These are phyloP conservation scores for Moniliella sp. DNA, from an alignment of 1,284 basidiomycete genomes.

Conservation along the genomic window DNA sequence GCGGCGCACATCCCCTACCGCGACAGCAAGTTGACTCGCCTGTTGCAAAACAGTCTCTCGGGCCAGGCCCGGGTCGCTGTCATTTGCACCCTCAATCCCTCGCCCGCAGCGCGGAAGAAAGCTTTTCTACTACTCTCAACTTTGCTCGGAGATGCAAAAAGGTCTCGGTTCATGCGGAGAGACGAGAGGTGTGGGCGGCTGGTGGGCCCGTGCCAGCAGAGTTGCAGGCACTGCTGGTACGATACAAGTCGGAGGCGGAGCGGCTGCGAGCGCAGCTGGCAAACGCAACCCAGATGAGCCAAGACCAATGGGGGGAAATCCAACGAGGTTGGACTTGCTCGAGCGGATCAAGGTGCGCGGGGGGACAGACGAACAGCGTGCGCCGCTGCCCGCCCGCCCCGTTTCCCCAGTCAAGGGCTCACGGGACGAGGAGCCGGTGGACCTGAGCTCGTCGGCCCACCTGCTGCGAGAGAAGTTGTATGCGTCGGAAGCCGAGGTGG, in stretches of 20 bases:
- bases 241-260: conserved; percentile 21
- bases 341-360: conserved; percentile 19
- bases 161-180: conserved; percentile 56
- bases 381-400: conserved; percentile 5
- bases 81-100: conserved; percentile 56
- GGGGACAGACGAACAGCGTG: conserved; percentile 4
- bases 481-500: conserved; percentile 11
- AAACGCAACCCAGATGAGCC: conserved; percentile 9
- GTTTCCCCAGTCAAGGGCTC: conserved; percentile 12
- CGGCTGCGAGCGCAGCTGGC: conserved; percentile 16
- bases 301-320: conserved; percentile 9
- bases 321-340: conserved; percentile 19
- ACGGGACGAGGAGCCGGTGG: conserved; percentile 5
- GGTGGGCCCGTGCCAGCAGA: conserved; percentile 6
- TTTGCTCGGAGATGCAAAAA: conserved; percentile 75
- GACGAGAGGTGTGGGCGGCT: conserved; percentile 52
- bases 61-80: conserved; percentile 89
- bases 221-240: conserved; percentile 17
- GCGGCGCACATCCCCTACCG: conserved; percentile 62
- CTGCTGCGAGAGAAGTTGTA: conserved; percentile 23
- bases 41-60: conserved; percentile 77
- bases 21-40: conserved; percentile 75
- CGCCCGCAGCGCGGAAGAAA: conserved; percentile 44
- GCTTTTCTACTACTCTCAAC: conserved; percentile 57
- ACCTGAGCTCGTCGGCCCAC: conserved; percentile 14